These are phyloP conservation scores for Boletus huronensis DNA, from an alignment of 768 basidiomycete species.

Conservation along the genomic window DNA sequence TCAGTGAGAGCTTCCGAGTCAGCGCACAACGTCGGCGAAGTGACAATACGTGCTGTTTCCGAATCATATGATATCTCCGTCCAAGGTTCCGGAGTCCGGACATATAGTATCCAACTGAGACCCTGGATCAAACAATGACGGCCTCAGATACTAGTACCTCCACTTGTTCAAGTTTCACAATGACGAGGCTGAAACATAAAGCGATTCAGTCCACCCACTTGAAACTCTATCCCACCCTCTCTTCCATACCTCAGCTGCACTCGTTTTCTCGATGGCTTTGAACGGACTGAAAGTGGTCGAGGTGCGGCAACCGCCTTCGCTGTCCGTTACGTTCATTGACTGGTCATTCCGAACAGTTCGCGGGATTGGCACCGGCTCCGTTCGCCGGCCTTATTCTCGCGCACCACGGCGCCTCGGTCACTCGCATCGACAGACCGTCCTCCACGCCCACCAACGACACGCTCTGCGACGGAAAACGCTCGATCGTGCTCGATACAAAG, in stretches of 20 bases:
- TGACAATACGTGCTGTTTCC: background rate
- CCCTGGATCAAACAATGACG: background rate
- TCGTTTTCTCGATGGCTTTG: conserved; percentile 39
- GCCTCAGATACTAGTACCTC: background rate
- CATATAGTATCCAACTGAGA: background rate
- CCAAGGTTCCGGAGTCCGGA: background rate
- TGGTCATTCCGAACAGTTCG: conserved; percentile 48
- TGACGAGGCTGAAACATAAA: conserved; percentile 14
- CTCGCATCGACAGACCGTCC: conserved; percentile 66
- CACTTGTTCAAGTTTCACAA: background rate
- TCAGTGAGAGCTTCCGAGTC: no score
- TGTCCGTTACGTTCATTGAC: background rate
- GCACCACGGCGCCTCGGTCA: conserved; percentile 76
- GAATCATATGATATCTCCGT: background rate
- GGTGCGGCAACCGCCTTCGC: conserved; percentile 20
- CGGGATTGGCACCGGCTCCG: conserved; percentile 78
- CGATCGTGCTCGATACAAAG: conserved; percentile 70
- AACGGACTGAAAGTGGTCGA: conserved; percentile 50
- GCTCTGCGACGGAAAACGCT: conserved; percentile 71
- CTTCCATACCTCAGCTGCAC: background rate
- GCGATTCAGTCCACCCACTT: background rate
- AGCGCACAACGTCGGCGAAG: background rate
- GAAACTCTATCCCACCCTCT: background rate
- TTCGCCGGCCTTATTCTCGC: conserved; percentile 76
- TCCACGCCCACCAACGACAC: conserved; percentile 41